phyloP scores from a whole-genome alignment of 106 monocot genomes.

The Allium cepa region DNA sequence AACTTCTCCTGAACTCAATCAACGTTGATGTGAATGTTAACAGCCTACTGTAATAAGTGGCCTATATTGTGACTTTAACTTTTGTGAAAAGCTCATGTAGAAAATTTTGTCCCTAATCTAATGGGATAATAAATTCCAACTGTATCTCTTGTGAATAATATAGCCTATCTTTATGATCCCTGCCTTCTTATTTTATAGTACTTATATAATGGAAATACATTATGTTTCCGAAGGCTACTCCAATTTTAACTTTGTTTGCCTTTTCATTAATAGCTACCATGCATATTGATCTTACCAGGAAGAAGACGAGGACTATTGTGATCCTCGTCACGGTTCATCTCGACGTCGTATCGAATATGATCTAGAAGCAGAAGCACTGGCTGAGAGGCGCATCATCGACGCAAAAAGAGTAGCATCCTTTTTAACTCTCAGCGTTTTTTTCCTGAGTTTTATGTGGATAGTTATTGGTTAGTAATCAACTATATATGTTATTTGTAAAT shows the following conservation, averaged over 20 bases:
- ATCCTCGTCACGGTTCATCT: conserved; percentile 40
- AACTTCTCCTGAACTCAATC: too few relatives aligned
- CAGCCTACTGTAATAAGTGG: too few relatives aligned
- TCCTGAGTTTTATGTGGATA: neutral
- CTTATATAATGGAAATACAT: too few relatives aligned
- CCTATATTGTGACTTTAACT: too few relatives aligned
- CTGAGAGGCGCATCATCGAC: conserved; percentile 76
- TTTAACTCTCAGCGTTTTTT: neutral
- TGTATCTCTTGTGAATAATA: too few relatives aligned
- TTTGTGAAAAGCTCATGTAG: too few relatives aligned
- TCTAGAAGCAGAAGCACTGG: conserved; percentile 67
- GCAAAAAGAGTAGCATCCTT: conserved; percentile 47
- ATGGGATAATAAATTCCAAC: too few relatives aligned
- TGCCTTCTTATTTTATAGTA: too few relatives aligned
- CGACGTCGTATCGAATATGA: conserved; percentile 69
- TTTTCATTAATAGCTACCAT: neutral
- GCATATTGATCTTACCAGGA: conserved; percentile 34
- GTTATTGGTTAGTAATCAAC: neutral
- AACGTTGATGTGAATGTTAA: too few relatives aligned
- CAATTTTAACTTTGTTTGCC: neutral
- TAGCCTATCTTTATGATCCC: too few relatives aligned
- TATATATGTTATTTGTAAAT: conserved; percentile 2
- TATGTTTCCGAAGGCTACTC: neutral
- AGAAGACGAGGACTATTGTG: conserved; percentile 71
- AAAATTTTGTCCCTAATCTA: too few relatives aligned